Evolutionary conservation across 495 filamentous ascomycete genomes (phyloP).

Genomic region (Podospora anserina): DNA sequence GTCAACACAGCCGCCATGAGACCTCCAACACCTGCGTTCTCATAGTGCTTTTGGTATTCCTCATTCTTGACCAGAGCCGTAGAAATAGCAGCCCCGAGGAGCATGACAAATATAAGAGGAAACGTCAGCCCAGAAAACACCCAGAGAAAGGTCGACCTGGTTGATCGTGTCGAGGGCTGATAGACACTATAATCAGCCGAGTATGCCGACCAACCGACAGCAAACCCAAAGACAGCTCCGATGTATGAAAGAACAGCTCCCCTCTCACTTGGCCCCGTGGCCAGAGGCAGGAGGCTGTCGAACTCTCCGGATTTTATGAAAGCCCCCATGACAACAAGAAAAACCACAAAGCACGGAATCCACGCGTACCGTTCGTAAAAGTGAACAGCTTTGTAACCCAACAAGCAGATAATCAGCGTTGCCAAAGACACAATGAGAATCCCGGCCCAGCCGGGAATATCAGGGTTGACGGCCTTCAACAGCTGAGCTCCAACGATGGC

Average conservation of each 20-base stretch:
- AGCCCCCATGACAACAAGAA: slow-evolving; percentile 69
- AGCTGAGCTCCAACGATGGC: slow-evolving; percentile 81
- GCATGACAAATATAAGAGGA: slow-evolving; percentile 72
- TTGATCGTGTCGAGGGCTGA: slow-evolving; percentile 59
- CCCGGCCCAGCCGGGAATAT: slow-evolving; percentile 70
- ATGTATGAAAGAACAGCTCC: slow-evolving; percentile 69
- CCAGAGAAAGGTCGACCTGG: slow-evolving; percentile 61
- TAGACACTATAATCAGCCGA: slow-evolving; percentile 85
- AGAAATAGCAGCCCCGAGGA: slow-evolving; percentile 72
- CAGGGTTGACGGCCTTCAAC: slow-evolving; percentile 68
- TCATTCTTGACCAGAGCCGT: slow-evolving; percentile 57
- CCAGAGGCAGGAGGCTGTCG: slow-evolving; percentile 60
- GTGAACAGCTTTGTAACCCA: slow-evolving; percentile 82
- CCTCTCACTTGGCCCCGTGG: slow-evolving; percentile 57
- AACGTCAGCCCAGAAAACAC: slow-evolving; percentile 69
- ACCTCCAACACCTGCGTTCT: slow-evolving; percentile 62
- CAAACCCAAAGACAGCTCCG: slow-evolving; percentile 72
- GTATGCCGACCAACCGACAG: slow-evolving; percentile 76
- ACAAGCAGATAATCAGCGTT: slow-evolving; percentile 68
- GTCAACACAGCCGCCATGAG: slow-evolving; percentile 66
- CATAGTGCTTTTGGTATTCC: slow-evolving; percentile 61
- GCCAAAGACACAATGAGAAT: slow-evolving; percentile 72
- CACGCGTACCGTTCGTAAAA: slow-evolving; percentile 74
- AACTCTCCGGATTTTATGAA: slow-evolving; percentile 75
- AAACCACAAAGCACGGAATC: slow-evolving; percentile 75